phyloP scores from a whole-genome alignment of 345 rosid genomes.

The Pistacia integerrima region DNA sequence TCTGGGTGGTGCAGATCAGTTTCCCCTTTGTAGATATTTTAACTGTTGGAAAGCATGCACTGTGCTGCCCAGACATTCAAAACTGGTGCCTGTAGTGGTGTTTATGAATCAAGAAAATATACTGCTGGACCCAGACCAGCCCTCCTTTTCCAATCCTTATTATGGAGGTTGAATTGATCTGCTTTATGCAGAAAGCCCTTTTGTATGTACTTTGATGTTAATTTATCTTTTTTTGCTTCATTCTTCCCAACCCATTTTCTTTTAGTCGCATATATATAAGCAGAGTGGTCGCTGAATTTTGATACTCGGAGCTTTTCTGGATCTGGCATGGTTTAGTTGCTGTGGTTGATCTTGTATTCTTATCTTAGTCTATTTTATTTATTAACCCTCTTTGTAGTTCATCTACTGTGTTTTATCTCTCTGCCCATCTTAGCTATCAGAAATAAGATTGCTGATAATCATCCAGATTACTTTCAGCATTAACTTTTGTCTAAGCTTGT shows the following conservation, averaged over 20 bases:
- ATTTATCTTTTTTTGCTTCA: conserved; percentile 31
- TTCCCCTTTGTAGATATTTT: conserved; percentile 58
- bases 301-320: conserved; percentile 22
- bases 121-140: conserved; percentile 23
- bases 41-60: conserved; percentile 47
- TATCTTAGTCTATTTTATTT: conserved; percentile 16
- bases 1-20: conserved; percentile 43
- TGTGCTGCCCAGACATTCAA: conserved; percentile 36
- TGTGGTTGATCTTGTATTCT: conserved; percentile 27
- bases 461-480: not conserved
- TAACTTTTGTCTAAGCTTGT: not conserved
- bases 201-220: conserved; percentile 42
- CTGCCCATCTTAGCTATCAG: not conserved
- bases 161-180: conserved; percentile 33
- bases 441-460: not conserved
- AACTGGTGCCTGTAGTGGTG: conserved; percentile 36
- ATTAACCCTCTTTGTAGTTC: conserved; percentile 25
- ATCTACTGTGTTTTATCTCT: conserved; percentile 17
- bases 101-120: conserved; percentile 33
- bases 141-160: conserved; percentile 20
- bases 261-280: conserved; percentile 25
- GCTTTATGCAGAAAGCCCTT: conserved; percentile 34
- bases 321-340: conserved; percentile 31
- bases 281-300: conserved; percentile 40
- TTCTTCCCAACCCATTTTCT: not conserved